Evolutionary conservation across 2,329 filamentous ascomycete genomes (phyloP), one percentile per base, ranked within the genome.

Genomic region (Fusarium subglutinans): DNA sequence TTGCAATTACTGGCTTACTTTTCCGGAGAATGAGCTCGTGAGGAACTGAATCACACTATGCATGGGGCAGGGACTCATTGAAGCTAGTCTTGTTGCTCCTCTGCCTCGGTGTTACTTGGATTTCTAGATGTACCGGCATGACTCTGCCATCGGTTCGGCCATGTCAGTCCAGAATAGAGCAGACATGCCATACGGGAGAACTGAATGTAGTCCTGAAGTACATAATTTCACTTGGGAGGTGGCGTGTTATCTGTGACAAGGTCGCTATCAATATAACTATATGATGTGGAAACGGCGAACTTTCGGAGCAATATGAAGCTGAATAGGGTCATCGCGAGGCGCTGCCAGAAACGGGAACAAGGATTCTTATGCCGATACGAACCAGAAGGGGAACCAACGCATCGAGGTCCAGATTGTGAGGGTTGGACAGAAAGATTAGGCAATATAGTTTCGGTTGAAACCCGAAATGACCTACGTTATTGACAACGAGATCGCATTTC

Each of bases 401-500:
- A 40, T 28, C 20, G 22, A 66, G 35, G 43, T 69, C 33, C 37
- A 45, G 38, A 63, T 41, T 50, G 22, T 54, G 53, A 69, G 38
- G 38, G 28, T n/a, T 18, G 15, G n/a, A 33, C 8, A 51, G n/a
- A 40, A n/a, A 37, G 50, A 69, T 51, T 40, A 47, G 40, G 51
- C 65, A 35, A 47, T 24, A 58, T 15, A 54, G 58, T 58, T 70
- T 70, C 66, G 66, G 67, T 26, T 72, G 44, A 44, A 48, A 15
- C 38, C 66, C 70, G 70, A 59, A 53, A 58, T 64, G 41, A 53
- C 56, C 33, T 22, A 51, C 51, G 30, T 22, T 48, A 55, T 63
- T 74, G 60, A 56, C 70, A 50, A 67, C 9, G 24, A 54, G 41
- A 61, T 58, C 40, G 38, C 37, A 50, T 74, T 67, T 66, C 54